These are phyloP conservation scores for Sarocladiaceae sp. DNA, from an alignment of 2,329 filamentous ascomycete genomes.

Conservation along the genomic window DNA sequence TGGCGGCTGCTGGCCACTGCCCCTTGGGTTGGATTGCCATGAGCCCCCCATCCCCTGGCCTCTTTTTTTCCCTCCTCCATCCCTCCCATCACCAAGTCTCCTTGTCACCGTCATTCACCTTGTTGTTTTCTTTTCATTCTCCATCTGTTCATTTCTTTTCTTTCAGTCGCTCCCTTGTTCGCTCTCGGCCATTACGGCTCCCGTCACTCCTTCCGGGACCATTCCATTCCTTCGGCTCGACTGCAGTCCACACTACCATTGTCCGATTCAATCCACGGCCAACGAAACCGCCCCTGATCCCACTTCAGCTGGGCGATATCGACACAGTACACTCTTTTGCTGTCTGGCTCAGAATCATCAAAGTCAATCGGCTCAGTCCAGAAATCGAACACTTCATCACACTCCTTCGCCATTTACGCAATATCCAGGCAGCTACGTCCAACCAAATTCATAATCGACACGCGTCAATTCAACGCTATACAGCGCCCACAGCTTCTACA, in stretches of 20 bases:
- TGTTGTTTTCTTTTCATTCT: slow-evolving; percentile 31
- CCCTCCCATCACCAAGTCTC: slow-evolving; percentile 30
- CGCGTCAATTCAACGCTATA: background rate
- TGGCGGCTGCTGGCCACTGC: background rate
- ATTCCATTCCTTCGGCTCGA: slow-evolving; percentile 38
- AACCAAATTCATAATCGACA: background rate
- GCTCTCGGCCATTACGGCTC: slow-evolving; percentile 35
- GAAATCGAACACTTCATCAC: slow-evolving; percentile 5
- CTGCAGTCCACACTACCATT: slow-evolving; percentile 9
- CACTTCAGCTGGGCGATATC: background rate
- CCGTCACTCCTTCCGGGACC: slow-evolving; percentile 50
- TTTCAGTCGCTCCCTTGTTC: slow-evolving; percentile 50
- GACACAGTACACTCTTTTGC: slow-evolving; percentile 8
- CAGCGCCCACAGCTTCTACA: background rate
- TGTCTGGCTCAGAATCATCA: slow-evolving; percentile 12
- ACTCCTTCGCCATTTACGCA: slow-evolving; percentile 7
- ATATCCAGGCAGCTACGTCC: slow-evolving; percentile 1
- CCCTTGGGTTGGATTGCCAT: background rate
- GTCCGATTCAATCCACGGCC: background rate
- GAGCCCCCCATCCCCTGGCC: slow-evolving; percentile 24
- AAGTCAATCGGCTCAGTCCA: background rate
- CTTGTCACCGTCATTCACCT: slow-evolving; percentile 28
- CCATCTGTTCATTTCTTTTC: slow-evolving; percentile 42
- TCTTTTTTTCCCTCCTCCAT: slow-evolving; percentile 29
- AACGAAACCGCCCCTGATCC: slow-evolving; percentile 8